Evolutionary conservation across 2,329 filamentous ascomycete genomes (phyloP).

Genomic region (Fusarium stilboides): DNA sequence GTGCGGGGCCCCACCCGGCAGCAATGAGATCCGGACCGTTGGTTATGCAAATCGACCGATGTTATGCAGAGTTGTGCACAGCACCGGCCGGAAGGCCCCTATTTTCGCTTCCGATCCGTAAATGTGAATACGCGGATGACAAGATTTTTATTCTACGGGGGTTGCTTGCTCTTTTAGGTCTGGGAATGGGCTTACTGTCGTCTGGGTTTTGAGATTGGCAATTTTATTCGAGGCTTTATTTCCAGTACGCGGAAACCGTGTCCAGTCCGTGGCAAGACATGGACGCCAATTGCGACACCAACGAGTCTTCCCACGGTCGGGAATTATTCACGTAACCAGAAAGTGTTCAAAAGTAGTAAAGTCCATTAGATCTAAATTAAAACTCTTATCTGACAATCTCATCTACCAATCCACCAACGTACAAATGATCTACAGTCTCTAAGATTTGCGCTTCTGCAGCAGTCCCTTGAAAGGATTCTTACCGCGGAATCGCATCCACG

Average conservation of each 20-base stretch:
- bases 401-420: background rate
- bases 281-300: no score
- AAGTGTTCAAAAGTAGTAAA: no score
- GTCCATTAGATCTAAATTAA: background rate
- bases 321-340: no score
- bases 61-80: conserved; percentile 24
- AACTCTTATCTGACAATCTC: background rate
- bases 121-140: no score
- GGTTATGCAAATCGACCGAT: conserved; percentile 17
- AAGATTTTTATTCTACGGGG: no score
- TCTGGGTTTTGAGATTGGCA: no score
- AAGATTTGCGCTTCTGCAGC: conserved; percentile 46
- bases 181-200: no score
- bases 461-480: conserved; percentile 57
- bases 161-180: no score
- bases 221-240: no score
- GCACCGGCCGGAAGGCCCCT: conserved; percentile 12
- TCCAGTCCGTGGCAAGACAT: no score
- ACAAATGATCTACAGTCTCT: background rate
- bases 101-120: background rate
- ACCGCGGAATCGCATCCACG: conserved; percentile 58
- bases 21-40: conserved; percentile 11
- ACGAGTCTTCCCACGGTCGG: no score
- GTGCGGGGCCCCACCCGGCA: conserved; percentile 33
- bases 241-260: no score